Conservation (phyloP, 1,284 basidiomycete genomes). For the Apiotrichum sp. region DNA sequence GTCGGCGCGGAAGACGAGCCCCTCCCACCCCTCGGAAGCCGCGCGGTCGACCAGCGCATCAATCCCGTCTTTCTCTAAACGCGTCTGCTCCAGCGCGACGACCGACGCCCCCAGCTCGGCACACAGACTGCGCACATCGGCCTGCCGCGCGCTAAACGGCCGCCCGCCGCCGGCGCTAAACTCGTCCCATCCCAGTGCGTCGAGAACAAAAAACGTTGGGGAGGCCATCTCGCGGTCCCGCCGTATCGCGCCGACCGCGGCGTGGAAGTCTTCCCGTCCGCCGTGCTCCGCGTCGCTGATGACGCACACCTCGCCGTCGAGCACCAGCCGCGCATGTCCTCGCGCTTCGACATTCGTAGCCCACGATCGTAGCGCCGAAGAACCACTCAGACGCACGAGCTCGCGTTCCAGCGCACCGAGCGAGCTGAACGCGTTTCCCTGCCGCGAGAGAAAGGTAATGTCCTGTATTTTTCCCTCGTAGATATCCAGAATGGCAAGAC, state of each 20-base stretch:
- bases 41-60: slow-evolving; percentile 34
- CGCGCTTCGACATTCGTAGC: too few species aligned
- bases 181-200: slow-evolving; percentile 33
- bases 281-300: slow-evolving; percentile 10
- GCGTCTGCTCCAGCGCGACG: slow-evolving; percentile 19
- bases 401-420: slow-evolving; percentile 24
- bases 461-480: slow-evolving; percentile 2
- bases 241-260: slow-evolving; percentile 31
- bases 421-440: slow-evolving; percentile 33
- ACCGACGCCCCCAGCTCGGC: not conserved
- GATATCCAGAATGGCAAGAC: slow-evolving; percentile 15
- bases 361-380: too few species aligned
- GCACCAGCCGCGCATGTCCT: slow-evolving; percentile 26
- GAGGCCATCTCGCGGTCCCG: slow-evolving; percentile 26
- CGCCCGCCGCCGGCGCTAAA: too few species aligned
- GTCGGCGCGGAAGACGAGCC: slow-evolving; percentile 40
- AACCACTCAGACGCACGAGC: slow-evolving; percentile 4
- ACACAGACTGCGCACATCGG: not conserved
- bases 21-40: slow-evolving; percentile 41
- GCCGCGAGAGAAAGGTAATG: slow-evolving; percentile 28
- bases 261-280: slow-evolving; percentile 36
- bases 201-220: slow-evolving; percentile 37
- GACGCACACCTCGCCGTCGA: slow-evolving; percentile 45
- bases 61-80: slow-evolving; percentile 20
- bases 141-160: slow-evolving; percentile 4